Percentiles rank a stretch among this genome's conserved stretches.
Evolutionary conservation across 2,329 filamentous ascomycete genomes (phyloP).

Genomic region (Stachybotrys elegans): DNA sequence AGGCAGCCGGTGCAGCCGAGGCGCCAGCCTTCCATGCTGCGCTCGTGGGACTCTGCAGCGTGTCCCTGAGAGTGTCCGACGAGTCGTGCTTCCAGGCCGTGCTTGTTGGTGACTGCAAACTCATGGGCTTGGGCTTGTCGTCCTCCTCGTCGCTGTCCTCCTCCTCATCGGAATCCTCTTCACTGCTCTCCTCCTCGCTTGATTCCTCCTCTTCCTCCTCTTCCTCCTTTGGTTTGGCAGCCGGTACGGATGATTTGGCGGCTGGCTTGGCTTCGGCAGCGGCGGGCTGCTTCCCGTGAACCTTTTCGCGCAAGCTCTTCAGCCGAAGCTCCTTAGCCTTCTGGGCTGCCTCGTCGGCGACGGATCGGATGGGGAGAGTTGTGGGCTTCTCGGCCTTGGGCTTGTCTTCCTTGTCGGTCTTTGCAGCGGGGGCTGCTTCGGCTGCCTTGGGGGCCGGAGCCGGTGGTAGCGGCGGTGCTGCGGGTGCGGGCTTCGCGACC

Average conservation of each 20-base stretch:
- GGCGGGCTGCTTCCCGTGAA: conserved; percentile 39
- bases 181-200: not conserved
- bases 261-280: conserved; percentile 13
- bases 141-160: conserved; percentile 7
- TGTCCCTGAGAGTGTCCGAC: conserved; percentile 19
- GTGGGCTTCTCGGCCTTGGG: conserved; percentile 16
- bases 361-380: conserved; percentile 42
- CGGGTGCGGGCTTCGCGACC: conserved; percentile 18
- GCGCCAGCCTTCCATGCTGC: conserved; percentile 34
- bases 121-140: conserved; percentile 1
- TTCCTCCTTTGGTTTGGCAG: conserved; percentile 7
- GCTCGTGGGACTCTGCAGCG: conserved; percentile 38
- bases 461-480: conserved; percentile 13
- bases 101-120: conserved; percentile 37
- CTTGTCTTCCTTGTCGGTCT: conserved; percentile 14
- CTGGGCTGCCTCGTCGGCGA: conserved; percentile 61
- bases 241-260: conserved; percentile 7
- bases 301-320: conserved; percentile 49
- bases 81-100: conserved; percentile 33
- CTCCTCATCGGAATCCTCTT: too few species aligned
- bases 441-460: conserved; percentile 15
- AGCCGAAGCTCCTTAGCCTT: conserved; percentile 58
- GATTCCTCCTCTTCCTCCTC: conserved; percentile 7
- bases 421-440: conserved; percentile 9
- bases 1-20: conserved; percentile 4